These are phyloP conservation scores for Apiotrichum veenhuisii DNA, from an alignment of 1,284 basidiomycete species.

Conservation along the genomic window DNA sequence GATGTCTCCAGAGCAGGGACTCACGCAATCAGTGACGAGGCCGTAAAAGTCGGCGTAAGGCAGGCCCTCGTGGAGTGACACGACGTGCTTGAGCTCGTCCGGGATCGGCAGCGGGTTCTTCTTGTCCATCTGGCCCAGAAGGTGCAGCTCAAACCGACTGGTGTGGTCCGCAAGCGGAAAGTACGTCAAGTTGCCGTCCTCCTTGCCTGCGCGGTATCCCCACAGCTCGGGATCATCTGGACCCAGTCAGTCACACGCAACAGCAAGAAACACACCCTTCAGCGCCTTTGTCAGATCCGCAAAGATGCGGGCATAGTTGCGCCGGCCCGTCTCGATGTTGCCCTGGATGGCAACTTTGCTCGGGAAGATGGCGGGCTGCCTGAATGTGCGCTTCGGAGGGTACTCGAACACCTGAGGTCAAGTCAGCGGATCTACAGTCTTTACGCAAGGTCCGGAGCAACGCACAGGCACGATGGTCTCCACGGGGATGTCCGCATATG, in stretches of 20 bases:
- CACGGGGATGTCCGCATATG: neutral
- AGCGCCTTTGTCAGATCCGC: neutral
- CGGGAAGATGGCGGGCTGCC: neutral
- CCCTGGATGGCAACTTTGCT: slow-evolving; percentile 10
- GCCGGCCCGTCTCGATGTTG: slow-evolving; percentile 9
- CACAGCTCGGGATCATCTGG: slow-evolving; percentile 6
- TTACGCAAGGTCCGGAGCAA: no score
- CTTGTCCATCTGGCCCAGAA: slow-evolving; percentile 5
- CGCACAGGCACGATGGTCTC: slow-evolving; percentile 6
- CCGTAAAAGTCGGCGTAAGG: slow-evolving; percentile 9
- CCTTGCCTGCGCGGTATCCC: slow-evolving; percentile 3
- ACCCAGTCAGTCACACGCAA: no score
- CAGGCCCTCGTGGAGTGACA: slow-evolving; percentile 1
- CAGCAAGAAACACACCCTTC: neutral
- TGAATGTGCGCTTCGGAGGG: neutral
- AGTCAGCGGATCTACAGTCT: neutral
- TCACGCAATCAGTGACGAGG: slow-evolving; percentile 1
- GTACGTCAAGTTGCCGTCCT: neutral
- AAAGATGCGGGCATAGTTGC: slow-evolving; percentile 10
- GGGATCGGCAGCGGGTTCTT: neutral
- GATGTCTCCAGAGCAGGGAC: no score
- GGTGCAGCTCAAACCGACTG: slow-evolving; percentile 5
- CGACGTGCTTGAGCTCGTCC: neutral
- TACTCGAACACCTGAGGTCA: slow-evolving; percentile 1
- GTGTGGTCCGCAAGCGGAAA: neutral